These are phyloP conservation scores for Phoma sp. DNA, from an alignment of 2,329 filamentous ascomycete species.

Conservation along the genomic window DNA sequence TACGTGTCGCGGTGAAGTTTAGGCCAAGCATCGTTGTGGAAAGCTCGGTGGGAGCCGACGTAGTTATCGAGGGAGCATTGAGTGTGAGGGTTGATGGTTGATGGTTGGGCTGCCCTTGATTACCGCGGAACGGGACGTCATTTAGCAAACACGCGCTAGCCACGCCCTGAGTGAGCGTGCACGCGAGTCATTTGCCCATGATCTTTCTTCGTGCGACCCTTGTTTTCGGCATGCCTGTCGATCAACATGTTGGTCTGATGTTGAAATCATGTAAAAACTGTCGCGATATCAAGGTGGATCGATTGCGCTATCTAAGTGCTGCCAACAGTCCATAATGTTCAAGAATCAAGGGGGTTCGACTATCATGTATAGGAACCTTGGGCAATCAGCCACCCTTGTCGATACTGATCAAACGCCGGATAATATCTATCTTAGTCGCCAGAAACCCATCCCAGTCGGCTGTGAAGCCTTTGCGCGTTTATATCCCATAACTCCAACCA, in stretches of 20 bases:
- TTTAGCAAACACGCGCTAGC: conserved; percentile 17
- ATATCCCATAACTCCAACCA: conserved; percentile 1
- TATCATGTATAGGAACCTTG: conserved; percentile 7
- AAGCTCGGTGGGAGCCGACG: conserved; percentile 32
- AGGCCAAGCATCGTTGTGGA: conserved; percentile 44
- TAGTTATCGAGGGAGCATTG: conserved; percentile 18
- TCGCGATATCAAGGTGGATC: not conserved
- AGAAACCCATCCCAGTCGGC: not conserved
- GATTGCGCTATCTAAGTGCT: not conserved
- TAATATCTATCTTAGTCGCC: not conserved
- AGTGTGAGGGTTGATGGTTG: not conserved
- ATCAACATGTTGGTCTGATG: not conserved
- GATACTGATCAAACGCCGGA: not conserved
- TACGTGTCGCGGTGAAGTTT: conserved; percentile 62
- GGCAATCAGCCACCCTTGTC: conserved; percentile 6
- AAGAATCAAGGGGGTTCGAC: conserved; percentile 2
- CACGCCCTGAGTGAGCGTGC: conserved; percentile 8
- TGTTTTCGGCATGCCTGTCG: conserved; percentile 6
- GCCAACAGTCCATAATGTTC: not conserved
- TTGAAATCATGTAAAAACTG: not conserved
- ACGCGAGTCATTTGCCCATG: conserved; percentile 2
- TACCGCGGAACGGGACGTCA: conserved; percentile 10
- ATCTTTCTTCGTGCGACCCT: conserved; percentile 1
- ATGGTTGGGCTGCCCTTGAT: conserved; percentile 9
- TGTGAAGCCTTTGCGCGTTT: not conserved